phyloP scores from a whole-genome alignment of 345 rosid genomes.

The Gossypium sturtianum region DNA sequence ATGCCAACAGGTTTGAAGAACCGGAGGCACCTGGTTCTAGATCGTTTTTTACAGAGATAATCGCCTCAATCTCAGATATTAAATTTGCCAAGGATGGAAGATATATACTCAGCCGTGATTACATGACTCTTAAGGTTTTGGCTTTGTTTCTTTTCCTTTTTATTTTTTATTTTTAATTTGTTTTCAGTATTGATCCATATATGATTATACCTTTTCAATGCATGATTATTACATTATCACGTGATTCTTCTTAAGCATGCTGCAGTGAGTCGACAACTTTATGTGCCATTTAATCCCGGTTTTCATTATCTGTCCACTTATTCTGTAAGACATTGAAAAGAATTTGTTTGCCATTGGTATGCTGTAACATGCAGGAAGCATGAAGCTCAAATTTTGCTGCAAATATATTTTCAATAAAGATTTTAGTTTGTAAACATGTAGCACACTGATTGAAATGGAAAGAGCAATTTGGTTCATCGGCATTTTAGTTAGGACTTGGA shows the following conservation, averaged over 20 bases:
- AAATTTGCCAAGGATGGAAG: slow-evolving; percentile 82
- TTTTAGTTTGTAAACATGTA: not conserved
- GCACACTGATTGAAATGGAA: no score
- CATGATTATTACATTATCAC: not conserved
- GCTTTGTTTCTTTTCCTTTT: not conserved
- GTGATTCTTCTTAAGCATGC: not conserved
- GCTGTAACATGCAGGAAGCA: not conserved
- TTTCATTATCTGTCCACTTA: not conserved
- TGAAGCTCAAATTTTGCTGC: not conserved
- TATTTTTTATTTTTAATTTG: not conserved
- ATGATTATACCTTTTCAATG: not conserved
- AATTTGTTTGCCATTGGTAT: not conserved
- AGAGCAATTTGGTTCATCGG: no score
- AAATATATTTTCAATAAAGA: not conserved
- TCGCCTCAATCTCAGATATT: slow-evolving; percentile 89
- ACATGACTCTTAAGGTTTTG: slow-evolving; percentile 91
- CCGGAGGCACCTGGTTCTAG: slow-evolving; percentile 66
- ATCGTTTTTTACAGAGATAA: slow-evolving; percentile 90
- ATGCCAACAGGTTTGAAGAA: slow-evolving; percentile 70
- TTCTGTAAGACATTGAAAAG: not conserved
- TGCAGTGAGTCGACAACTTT: not conserved
- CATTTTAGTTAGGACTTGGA: not conserved
- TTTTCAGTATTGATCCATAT: not conserved
- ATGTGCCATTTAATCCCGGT: not conserved
- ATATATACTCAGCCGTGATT: slow-evolving; percentile 85